Base-by-base conservation (phyloP, 805 yeast species). In the Kazachstania taianensis region DNA sequence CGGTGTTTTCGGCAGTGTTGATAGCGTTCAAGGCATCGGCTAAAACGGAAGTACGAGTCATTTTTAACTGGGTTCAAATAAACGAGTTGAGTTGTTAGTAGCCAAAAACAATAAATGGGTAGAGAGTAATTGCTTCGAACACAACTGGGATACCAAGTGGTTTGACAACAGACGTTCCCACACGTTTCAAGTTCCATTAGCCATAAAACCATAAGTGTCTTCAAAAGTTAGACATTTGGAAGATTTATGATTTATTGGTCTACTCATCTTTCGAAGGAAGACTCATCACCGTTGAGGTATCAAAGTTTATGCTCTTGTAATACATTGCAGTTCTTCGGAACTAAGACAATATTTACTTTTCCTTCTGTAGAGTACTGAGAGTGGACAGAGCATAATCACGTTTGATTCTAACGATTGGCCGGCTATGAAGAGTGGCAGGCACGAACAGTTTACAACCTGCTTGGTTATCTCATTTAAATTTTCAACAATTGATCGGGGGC, bases 1-100 rank as follows among this genome's bases (percentile, higher is more conserved):
- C 97, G 69, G 94, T 78, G 73, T 86, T 87, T 74, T 87, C 96
- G 68, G 97, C 97, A 71, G 87, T 87, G 86, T 85, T 84, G 70
- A 87, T 89, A 56, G 94, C 78, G 70, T 89, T 87, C 59, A 87
- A 80, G 65, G 96, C 96, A 73, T 87, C 97, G 62, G 95, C 96
- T 69, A 87, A 80, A 68, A 83, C 96, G 58, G 97, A 87, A 54
- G 96, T 75, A 75, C 96, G 87, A 66, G 96, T 85, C 97, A 89
- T 86, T 66, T 59, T 22, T 22, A 22, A 22, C 12, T n/a, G 25
- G 25, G 25, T n/a, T 22, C 4, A 22, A 22, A 4, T 9, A 22
- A n/a, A 22, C 12, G 8, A n/a, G 8, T 22, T 9, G 12, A 22
- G 12, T 9, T 22, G 25, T 22, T 22, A 22, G 25, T 22, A 22